Conservation (phyloP, 2,329 filamentous ascomycete genomes). For the Pseudogymnoascus sp. region DNA sequence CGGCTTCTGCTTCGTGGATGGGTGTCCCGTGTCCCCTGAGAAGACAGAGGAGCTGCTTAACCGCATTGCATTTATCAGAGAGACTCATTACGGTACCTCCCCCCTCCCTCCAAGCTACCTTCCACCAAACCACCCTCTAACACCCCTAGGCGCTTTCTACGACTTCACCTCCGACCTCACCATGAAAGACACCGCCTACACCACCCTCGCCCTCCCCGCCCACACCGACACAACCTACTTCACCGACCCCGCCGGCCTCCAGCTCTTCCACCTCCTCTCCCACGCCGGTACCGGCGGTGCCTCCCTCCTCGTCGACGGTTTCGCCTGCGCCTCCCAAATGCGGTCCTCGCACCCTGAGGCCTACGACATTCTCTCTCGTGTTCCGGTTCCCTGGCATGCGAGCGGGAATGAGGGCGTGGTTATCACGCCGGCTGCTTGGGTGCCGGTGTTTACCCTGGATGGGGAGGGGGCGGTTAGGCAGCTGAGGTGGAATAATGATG, state of each 20-base stretch:
- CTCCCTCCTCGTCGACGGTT: constrained; percentile 80
- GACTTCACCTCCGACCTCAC: constrained; percentile 88
- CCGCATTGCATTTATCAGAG: constrained; percentile 76
- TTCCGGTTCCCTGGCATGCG: constrained; percentile 66
- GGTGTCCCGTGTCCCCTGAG: constrained; percentile 59
- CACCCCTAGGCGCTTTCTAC: constrained; percentile 53
- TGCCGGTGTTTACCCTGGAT: constrained; percentile 64
- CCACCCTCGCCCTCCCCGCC: constrained; percentile 68
- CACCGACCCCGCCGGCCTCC: constrained; percentile 80
- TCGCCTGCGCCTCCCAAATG: constrained; percentile 59
- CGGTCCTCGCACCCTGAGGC: constrained; percentile 42
- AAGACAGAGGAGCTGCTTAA: constrained; percentile 68
- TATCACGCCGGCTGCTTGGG: constrained; percentile 62
- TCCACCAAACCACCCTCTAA: constrained; percentile 2
- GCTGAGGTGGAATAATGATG: constrained; percentile 89
- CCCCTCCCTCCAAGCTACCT: constrained; percentile 36
- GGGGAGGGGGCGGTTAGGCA: constrained; percentile 43
- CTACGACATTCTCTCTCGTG: constrained; percentile 48
- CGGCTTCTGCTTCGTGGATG: constrained; percentile 72
- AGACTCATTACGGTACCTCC: constrained; percentile 80
- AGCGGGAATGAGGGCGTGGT: constrained; percentile 79
- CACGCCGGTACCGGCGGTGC: constrained; percentile 69
- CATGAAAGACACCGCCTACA: constrained; percentile 87
- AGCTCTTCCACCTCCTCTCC: constrained; percentile 86
- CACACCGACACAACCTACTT: constrained; percentile 98